phyloP scores from a whole-genome alignment of 345 rosid species.

The Cardamine resedifolia region DNA sequence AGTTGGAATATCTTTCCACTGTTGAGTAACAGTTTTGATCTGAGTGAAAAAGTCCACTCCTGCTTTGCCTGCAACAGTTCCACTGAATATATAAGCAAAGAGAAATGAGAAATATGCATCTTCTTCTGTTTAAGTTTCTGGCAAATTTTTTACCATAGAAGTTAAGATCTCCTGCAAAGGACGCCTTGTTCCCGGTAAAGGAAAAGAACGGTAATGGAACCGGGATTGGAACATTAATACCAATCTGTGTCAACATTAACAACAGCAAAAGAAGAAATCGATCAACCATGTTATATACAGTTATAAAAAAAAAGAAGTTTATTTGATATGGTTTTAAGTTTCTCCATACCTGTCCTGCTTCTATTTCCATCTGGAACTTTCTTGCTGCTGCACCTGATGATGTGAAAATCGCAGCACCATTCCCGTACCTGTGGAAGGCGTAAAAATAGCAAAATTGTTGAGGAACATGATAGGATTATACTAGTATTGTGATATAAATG shows the following conservation, averaged over 20 bases:
- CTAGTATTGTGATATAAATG: neutral
- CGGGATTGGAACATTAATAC: constrained; percentile 96
- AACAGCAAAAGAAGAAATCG: too few species aligned
- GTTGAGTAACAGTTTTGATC: constrained; percentile 92
- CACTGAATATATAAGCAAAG: neutral
- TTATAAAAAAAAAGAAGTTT: too few species aligned
- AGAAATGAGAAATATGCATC: neutral
- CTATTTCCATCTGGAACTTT: constrained; percentile 91
- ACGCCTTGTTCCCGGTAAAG: constrained; percentile 90
- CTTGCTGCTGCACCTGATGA: constrained; percentile 91
- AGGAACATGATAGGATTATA: neutral
- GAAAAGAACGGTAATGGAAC: constrained; percentile 98
- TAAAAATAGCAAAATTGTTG: neutral
- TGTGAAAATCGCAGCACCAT: constrained; percentile 92
- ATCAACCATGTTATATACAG: too few species aligned
- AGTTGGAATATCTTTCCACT: constrained; percentile 87
- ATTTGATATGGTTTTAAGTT: neutral
- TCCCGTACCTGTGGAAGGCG: constrained; percentile 65
- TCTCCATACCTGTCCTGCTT: constrained; percentile 83
- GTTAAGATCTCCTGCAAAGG: constrained; percentile 93
- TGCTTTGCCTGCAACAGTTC: constrained; percentile 74
- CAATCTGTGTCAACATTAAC: constrained; percentile 63
- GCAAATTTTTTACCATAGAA: constrained; percentile 69
- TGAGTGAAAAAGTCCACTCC: constrained; percentile 94
- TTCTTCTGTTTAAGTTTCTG: neutral